Evolutionary conservation across 768 basidiomycete genomes (phyloP), one percentile per base, ranked within the genome.

Genomic region (Leccinum uliginosum): DNA sequence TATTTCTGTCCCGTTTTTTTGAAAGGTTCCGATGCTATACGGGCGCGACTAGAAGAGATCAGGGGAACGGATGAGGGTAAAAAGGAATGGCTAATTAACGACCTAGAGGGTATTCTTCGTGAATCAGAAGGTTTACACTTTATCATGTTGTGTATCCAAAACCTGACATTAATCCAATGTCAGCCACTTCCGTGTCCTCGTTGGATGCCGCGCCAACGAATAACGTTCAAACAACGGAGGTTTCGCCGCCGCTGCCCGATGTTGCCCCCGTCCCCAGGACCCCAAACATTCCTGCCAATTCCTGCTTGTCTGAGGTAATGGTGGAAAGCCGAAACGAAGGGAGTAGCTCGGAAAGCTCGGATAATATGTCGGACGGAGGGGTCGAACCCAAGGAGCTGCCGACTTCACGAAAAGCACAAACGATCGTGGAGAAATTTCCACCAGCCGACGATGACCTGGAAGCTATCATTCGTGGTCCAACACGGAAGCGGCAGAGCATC

Each of bases 1-100:
- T 73, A 74, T 50, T 67, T 66, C 45, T 86, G 85, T 64, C 80
- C 81, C 6, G 65, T 77, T 23, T 72, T 86, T 24, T 56, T 71
- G 24, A 73, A 73, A 35, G 80, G 82, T 10, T 64, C 76, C 0
- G 67, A 70, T 8, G 66, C 76, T 8, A 75, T 86, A 61, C 73
- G 70, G 58, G 69, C 68, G 50, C 80, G 82, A 53, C 66, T 86
- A 44, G 67, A 63, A 8, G 77, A 81, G 58, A 67, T 84, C 19
- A 68, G 73, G 62, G 59, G 70, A 32, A 51, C 46, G 14, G 56
- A 61, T 5, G 17, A 4, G 24, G 62, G 59, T 64, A 50, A 69
- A 63, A 38, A 64, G 51, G 27, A 62, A 59, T 15, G 59, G 11
- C 58, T 80, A 19, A 76, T 84, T 38, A 67, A 68, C 27, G 77